phyloP scores from a whole-genome alignment of 371 early-diverging fungal species.

The Mortierella sp. region DNA sequence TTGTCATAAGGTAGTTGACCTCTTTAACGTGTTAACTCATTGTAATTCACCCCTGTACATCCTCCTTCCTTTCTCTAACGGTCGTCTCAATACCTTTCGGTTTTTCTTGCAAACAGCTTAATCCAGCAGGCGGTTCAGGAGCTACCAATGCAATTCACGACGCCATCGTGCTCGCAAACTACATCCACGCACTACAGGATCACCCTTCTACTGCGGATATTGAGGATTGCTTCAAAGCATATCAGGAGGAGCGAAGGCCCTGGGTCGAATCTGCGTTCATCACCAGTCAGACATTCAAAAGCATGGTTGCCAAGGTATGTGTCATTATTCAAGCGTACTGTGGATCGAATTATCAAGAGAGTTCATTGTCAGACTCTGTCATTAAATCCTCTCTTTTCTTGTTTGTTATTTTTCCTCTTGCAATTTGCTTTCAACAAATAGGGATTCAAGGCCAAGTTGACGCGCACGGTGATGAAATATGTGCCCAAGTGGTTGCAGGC shows the following conservation, averaged over 20 bases:
- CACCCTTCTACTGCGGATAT: not conserved
- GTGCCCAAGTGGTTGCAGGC: not conserved
- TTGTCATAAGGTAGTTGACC: slow-evolving; percentile 5
- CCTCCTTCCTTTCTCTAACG: not conserved
- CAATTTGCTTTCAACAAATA: not conserved
- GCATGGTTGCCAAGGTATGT: not conserved
- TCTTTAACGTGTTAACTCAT: not conserved
- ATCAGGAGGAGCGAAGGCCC: slow-evolving; percentile 8
- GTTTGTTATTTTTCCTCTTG: not conserved
- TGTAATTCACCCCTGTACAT: not conserved
- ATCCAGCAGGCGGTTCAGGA: slow-evolving; percentile 9
- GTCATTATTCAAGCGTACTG: too few relatives aligned
- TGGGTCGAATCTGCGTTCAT: not conserved
- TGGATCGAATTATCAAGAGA: not conserved
- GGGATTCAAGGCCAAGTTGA: not conserved
- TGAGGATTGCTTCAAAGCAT: slow-evolving; percentile 3
- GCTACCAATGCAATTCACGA: slow-evolving; percentile 12
- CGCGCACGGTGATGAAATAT: not conserved
- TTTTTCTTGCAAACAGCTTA: not conserved
- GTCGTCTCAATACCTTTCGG: too few relatives aligned
- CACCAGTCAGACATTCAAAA: not conserved
- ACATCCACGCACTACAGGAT: not conserved
- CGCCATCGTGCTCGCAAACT: slow-evolving; percentile 8
- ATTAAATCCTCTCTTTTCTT: not conserved
- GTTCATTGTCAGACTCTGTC: not conserved